A percentile compares a stretch with the other conserved stretches of the same genome.
These are phyloP conservation scores for Lepiota subincarnata DNA, from an alignment of 768 basidiomycete species.

Conservation along the genomic window DNA sequence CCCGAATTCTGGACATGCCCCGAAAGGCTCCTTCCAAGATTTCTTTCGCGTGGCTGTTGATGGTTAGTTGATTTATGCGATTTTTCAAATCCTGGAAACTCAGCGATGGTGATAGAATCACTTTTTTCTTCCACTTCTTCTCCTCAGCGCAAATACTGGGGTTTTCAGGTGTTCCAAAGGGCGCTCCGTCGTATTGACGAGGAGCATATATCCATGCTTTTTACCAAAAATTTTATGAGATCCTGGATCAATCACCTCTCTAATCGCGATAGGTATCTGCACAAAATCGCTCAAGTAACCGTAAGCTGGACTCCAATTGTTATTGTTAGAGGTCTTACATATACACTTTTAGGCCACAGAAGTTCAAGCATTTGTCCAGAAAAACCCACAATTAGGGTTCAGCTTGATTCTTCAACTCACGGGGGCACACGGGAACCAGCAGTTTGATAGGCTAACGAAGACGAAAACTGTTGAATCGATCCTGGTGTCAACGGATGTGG, in stretches of 20 bases:
- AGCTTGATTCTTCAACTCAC: constrained; percentile 82
- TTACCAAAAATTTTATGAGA: constrained; percentile 94
- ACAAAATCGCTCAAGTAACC: constrained; percentile 83
- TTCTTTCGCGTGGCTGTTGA: constrained; percentile 92
- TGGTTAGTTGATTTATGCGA: constrained; percentile 44
- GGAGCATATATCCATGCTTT: constrained; percentile 75
- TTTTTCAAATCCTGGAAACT: not conserved
- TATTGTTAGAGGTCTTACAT: not conserved
- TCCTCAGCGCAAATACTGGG: constrained; percentile 88
- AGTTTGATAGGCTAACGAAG: constrained; percentile 89
- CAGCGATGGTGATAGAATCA: constrained; percentile 52
- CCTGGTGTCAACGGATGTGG: constrained; percentile 63
- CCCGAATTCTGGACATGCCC: constrained; percentile 28
- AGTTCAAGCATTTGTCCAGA: constrained; percentile 70
- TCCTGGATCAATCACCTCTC: constrained; percentile 96
- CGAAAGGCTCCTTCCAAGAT: constrained; percentile 74
- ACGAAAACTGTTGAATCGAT: constrained; percentile 91
- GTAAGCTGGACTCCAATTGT: constrained; percentile 36
- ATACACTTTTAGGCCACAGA: constrained; percentile 52
- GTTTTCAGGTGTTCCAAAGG: constrained; percentile 87
- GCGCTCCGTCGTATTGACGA: constrained; percentile 65
- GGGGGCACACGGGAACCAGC: constrained; percentile 74
- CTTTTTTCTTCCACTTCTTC: constrained; percentile 83
- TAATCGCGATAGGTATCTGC: constrained; percentile 80
- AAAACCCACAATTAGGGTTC: constrained; percentile 77